Conservation (phyloP, 2,329 filamentous ascomycete genomes). For the Colletotrichum sp. region DNA sequence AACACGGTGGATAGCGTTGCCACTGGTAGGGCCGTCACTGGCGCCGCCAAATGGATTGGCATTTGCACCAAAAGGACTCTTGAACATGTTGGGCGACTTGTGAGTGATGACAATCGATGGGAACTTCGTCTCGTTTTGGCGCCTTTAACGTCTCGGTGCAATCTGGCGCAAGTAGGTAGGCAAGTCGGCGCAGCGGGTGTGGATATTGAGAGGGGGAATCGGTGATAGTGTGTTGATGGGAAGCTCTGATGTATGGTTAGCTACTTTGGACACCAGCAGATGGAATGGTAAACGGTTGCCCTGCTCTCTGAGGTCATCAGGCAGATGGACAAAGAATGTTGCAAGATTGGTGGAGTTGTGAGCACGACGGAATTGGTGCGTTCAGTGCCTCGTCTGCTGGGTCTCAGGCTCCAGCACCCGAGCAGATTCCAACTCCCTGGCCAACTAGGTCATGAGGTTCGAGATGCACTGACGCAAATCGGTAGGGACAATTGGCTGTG, state of each 20-base stretch:
- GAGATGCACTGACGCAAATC: background rate
- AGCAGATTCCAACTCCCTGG: background rate
- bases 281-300: constrained; percentile 10
- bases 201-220: constrained; percentile 61
- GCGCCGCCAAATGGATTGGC: constrained; percentile 76
- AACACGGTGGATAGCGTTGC: constrained; percentile 54
- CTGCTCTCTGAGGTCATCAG: constrained; percentile 1
- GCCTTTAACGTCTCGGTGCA: background rate
- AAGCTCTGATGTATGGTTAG: constrained; percentile 63
- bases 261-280: constrained; percentile 55
- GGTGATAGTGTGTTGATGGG: background rate
- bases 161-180: constrained; percentile 39
- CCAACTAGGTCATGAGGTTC: background rate
- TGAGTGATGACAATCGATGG: background rate
- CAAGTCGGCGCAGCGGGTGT: constrained; percentile 75
- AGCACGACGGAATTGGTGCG: background rate
- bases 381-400: background rate
- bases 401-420: background rate
- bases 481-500: background rate
- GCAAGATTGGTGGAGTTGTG: constrained; percentile 16
- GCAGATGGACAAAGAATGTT: constrained; percentile 20
- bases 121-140: background rate
- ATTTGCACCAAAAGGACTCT: constrained; percentile 71
- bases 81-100: constrained; percentile 79
- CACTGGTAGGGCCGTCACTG: constrained; percentile 38